Evolutionary conservation across 2,329 filamentous ascomycete genomes (phyloP).

Genomic region (Aureobasidium sp.): DNA sequence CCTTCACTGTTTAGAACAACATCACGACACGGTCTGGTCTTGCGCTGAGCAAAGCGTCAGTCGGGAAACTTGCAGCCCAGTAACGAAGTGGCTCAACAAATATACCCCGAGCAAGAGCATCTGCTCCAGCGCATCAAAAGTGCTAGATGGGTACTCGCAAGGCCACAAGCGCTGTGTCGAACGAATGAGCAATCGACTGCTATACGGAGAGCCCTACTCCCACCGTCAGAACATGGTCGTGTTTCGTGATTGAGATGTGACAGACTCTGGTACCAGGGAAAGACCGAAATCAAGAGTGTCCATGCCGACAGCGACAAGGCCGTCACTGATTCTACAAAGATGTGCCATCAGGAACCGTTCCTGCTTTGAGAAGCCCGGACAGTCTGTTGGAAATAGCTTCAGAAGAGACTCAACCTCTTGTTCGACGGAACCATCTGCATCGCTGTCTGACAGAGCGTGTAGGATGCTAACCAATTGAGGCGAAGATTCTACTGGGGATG

Average conservation of each 20-base stretch:
- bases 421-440: background rate
- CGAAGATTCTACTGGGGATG: constrained; percentile 1
- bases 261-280: constrained; percentile 8
- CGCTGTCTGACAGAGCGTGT: background rate
- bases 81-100: background rate
- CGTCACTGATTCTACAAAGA: background rate
- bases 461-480: constrained; percentile 3
- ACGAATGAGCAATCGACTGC: constrained; percentile 5
- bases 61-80: background rate
- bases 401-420: constrained; percentile 6
- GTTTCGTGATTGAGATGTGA: background rate
- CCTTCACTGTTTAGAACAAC: too few relatives aligned
- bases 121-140: background rate
- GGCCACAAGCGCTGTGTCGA: constrained; percentile 14
- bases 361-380: constrained; percentile 9
- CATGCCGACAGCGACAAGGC: background rate
- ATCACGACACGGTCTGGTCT: too few relatives aligned
- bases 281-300: constrained; percentile 5
- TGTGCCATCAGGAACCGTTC: constrained; percentile 14
- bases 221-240: background rate
- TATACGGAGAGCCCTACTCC: constrained; percentile 1
- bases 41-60: background rate
- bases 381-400: background rate
- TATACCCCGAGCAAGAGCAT: background rate
- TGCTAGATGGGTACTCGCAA: constrained; percentile 14